Evolutionary conservation across 441 rosid species (phyloP).

Genomic region (Corymbia citriodora): DNA sequence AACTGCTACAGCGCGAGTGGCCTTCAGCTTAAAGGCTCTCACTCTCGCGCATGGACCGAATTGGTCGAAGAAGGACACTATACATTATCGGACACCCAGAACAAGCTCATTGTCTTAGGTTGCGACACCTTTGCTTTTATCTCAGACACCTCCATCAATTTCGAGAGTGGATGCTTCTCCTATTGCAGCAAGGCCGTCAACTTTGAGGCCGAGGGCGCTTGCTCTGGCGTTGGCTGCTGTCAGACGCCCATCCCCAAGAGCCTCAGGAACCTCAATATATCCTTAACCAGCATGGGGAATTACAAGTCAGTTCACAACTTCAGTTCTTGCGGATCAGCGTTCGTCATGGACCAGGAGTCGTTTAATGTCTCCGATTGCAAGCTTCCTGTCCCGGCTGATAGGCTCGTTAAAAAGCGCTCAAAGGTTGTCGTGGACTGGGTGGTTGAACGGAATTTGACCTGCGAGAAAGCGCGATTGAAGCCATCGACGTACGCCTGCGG

Average conservation of each 20-base stretch:
- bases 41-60: too few species aligned
- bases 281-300: rapidly evolving
- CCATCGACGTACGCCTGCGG: background rate
- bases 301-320: rapidly evolving
- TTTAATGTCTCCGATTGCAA: background rate
- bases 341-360: background rate
- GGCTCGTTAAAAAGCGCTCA: rapidly evolving
- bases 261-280: background rate
- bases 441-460: background rate
- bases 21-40: rapidly evolving
- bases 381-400: background rate
- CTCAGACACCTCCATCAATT: rapidly evolving
- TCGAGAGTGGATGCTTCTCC: background rate
- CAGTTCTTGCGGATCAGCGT: background rate
- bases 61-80: too few species aligned
- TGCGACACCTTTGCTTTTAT: rapidly evolving
- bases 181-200: rapidly evolving
- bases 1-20: rapidly evolving
- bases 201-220: background rate
- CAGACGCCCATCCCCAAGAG: background rate
- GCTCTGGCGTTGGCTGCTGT: background rate
- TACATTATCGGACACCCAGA: background rate
- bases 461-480: background rate
- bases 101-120: background rate
- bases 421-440: background rate